Evolutionary conservation across 805 yeast genomes (phyloP).

Genomic region (Maudiozyma turicensis): DNA sequence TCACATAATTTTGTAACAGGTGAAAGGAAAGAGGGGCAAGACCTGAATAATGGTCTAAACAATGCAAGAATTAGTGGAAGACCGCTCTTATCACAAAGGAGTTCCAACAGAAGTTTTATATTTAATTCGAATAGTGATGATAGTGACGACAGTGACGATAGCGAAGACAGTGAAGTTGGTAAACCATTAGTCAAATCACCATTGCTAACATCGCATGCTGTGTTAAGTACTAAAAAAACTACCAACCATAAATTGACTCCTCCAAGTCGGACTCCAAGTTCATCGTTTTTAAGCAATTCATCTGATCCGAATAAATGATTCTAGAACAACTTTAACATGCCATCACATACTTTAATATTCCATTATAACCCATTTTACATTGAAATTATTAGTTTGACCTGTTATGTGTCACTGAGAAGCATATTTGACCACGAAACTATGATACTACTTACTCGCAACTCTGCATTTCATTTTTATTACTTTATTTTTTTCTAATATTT

Average conservation of each 20-base stretch:
- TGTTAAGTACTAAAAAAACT: background rate
- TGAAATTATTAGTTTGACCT: no score
- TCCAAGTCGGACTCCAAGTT: slow-evolving; percentile 4
- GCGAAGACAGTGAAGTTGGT: background rate
- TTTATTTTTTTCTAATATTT: no score
- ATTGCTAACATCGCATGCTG: background rate
- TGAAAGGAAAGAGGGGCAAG: slow-evolving; percentile 12
- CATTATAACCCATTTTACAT: background rate
- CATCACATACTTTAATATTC: background rate
- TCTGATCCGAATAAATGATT: background rate
- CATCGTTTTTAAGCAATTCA: slow-evolving; percentile 1
- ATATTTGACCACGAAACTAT: no score
- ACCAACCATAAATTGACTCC: slow-evolving; percentile 3
- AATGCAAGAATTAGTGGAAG: slow-evolving; percentile 5
- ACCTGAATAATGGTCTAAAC: background rate
- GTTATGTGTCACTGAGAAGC: no score
- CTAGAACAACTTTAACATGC: background rate
- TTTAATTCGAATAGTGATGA: slow-evolving; percentile 27
- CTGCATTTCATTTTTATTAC: no score
- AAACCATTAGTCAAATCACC: background rate
- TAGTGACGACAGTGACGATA: slow-evolving; percentile 11
- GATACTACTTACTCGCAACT: no score
- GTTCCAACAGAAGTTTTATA: slow-evolving; percentile 20
- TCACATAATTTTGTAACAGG: slow-evolving; percentile 27
- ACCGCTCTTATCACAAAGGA: slow-evolving; percentile 8